Base-by-base conservation (phyloP, 169 alveolate species). In the Plasmodium chabaudi region DNA sequence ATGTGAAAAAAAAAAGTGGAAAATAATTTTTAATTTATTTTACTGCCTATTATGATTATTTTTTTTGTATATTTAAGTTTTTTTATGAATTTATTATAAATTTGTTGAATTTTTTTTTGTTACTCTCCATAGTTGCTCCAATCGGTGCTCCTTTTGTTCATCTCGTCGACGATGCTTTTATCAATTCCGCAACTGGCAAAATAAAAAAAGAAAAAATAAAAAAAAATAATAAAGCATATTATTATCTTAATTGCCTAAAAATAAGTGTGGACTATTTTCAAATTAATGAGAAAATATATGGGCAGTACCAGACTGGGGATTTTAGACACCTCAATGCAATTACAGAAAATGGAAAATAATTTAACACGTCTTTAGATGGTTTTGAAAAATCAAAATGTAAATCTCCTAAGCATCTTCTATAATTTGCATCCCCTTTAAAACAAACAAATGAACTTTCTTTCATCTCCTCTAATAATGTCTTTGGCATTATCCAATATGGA, bases 51-150 rank as follows among this genome's bases (percentile, higher is more conserved):
- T 34, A 23, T 17, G 19, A 7, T 68, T 46, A 23, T 68, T 9
- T 68, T 10, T 46, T 72, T 53, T n/a, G 13, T 51, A 53, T 27
- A 63, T 10, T 46, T 71, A 17, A 2, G 19, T 51, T 71, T 15
- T 71, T 6, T 39, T 21, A 13, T 10, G 21, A 27, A 27, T 27
- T 56, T 19, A 15, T 61, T 75, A 21, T 75, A 17, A 59, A 49
- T 70, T 56, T 25, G 79, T 69, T 34, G 42, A 34, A 34, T 2
- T 34, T 42, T 42, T 39, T 75, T 44, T 23, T 6, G 68, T 55
- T 77, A 77, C 88, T 77, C 88, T 10, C 88, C 88, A 25, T 77
- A 77, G 75, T 77, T 77, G 59, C 88, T 63, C 88, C 88, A 77
- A 44, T 77, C 88, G 6, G 56, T 27, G 17, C 57, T 63, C 44